These are phyloP conservation scores for Pycnococcus provasolii DNA, from an alignment of 139 green algal genomes.

Conservation along the genomic window DNA sequence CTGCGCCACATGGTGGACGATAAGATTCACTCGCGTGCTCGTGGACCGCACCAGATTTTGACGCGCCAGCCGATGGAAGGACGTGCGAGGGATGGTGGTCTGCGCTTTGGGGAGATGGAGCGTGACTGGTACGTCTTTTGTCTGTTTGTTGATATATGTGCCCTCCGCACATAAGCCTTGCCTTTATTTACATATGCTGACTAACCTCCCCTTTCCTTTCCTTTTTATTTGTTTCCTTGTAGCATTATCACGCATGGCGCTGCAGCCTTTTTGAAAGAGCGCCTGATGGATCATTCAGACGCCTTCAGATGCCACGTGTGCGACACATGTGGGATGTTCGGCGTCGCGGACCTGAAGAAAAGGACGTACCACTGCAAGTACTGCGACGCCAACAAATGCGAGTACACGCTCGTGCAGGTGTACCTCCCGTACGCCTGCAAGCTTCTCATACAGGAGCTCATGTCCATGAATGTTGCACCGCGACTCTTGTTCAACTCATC, in stretches of 20 bases:
- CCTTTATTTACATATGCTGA: too few relatives aligned
- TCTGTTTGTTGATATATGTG: too few relatives aligned
- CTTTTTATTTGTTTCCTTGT: too few relatives aligned
- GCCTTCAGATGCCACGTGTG: constrained; percentile 48
- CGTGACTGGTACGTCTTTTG: constrained; percentile 57
- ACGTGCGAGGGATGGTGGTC: constrained; percentile 80
- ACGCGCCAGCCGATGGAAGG: constrained; percentile 94
- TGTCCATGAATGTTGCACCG: constrained; percentile 45
- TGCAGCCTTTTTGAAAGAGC: constrained; percentile 44
- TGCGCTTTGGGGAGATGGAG: constrained; percentile 98
- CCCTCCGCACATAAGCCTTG: too few relatives aligned
- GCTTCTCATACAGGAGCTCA: constrained; percentile 52
- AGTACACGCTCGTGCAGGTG: constrained; percentile 31
- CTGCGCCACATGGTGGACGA: constrained; percentile 99
- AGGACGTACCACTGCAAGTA: constrained; percentile 39
- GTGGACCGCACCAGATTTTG: constrained; percentile 84
- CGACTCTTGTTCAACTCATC: constrained; percentile 20
- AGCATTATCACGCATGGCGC: constrained; percentile 44
- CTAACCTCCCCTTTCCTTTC: too few relatives aligned
- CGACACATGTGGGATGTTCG: constrained; percentile 42
- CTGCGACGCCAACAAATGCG: constrained; percentile 44
- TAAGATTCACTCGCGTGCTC: constrained; percentile 83
- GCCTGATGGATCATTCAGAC: constrained; percentile 48
- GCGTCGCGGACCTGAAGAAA: constrained; percentile 47
- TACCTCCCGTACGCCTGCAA: constrained; percentile 52